A percentile compares a stretch with the other conserved stretches of the same genome.
Conservation (phyloP, 352 stramenopile species). For the Phytophthora sojae region DNA sequence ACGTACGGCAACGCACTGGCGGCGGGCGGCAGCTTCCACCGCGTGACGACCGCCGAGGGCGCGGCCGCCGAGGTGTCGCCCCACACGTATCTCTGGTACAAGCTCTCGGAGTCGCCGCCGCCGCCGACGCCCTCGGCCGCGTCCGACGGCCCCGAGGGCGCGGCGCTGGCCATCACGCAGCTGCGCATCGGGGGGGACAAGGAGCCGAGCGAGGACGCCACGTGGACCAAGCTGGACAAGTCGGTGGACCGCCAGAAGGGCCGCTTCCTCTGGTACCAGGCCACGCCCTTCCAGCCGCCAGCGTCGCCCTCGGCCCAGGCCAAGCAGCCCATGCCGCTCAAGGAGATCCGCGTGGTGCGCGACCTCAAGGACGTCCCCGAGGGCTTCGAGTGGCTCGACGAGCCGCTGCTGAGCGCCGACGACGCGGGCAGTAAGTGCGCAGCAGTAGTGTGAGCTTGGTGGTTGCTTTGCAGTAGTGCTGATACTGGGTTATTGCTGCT, state of each 20-base stretch:
- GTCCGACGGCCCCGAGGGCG: neutral
- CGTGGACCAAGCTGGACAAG: slow-evolving; percentile 80
- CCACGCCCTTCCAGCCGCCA: slow-evolving; percentile 34
- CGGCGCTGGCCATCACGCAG: slow-evolving; percentile 55
- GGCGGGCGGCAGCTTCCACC: slow-evolving; percentile 79
- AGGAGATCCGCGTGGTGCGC: slow-evolving; percentile 83
- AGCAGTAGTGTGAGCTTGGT: neutral
- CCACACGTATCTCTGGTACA: slow-evolving; percentile 90
- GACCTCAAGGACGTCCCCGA: slow-evolving; percentile 71
- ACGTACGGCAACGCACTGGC: slow-evolving; percentile 90
- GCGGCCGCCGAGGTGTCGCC: slow-evolving; percentile 81
- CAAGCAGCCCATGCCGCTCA: slow-evolving; percentile 57
- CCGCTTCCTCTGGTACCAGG: slow-evolving; percentile 75
- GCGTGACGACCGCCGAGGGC: slow-evolving; percentile 80
- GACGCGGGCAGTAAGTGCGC: slow-evolving; percentile 40
- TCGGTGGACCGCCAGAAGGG: slow-evolving; percentile 66
- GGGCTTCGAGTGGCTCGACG: slow-evolving; percentile 64
- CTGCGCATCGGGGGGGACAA: slow-evolving; percentile 51
- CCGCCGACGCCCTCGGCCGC: no score
- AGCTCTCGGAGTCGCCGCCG: slow-evolving; percentile 30
- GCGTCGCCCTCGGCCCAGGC: slow-evolving; percentile 10
- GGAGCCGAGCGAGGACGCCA: slow-evolving; percentile 21
- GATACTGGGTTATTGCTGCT: neutral
- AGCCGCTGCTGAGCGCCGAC: slow-evolving; percentile 55
- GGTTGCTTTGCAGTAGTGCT: neutral